A percentile compares a stretch with the other conserved stretches of the same genome.
Evolutionary conservation across 805 yeast genomes (phyloP).

Genomic region (Spathaspora sp.): DNA sequence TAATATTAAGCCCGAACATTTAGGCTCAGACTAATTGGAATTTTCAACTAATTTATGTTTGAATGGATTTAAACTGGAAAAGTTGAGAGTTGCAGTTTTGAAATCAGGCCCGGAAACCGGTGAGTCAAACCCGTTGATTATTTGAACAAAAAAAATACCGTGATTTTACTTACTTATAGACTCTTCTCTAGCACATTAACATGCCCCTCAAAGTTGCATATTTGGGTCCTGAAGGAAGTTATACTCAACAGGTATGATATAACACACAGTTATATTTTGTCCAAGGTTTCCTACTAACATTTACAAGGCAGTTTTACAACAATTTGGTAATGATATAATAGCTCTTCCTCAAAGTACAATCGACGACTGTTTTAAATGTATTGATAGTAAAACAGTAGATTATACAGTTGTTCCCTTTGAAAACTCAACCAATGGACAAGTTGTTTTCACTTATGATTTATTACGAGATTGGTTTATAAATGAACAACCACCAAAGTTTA

Average conservation of each 20-base stretch:
- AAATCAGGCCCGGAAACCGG: neutral
- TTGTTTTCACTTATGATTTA: conserved; percentile 78
- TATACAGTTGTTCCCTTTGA: conserved; percentile 86
- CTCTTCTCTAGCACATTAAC: neutral
- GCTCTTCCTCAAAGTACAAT: conserved; percentile 40
- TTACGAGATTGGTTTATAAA: conserved; percentile 58
- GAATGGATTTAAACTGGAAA: neutral
- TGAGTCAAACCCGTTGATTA: neutral
- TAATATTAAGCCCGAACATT: neutral
- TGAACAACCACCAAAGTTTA: conserved; percentile 26
- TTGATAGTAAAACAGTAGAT: conserved; percentile 46
- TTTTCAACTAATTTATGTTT: neutral
- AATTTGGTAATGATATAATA: conserved; percentile 39
- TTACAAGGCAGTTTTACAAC: conserved; percentile 45
- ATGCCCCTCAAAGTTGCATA: conserved; percentile 53
- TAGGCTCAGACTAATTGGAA: neutral
- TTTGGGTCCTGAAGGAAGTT: conserved; percentile 90
- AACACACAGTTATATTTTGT: neutral
- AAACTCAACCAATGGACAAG: conserved; percentile 94
- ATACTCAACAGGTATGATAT: conserved; percentile 73
- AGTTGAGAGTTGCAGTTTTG: neutral
- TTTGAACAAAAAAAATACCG: neutral
- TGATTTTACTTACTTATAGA: neutral
- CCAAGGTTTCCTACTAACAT: conserved; percentile 2
- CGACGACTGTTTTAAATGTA: conserved; percentile 58